Conservation (phyloP, 202 grass and related monocot species). For the Carex sylvatica region DNA sequence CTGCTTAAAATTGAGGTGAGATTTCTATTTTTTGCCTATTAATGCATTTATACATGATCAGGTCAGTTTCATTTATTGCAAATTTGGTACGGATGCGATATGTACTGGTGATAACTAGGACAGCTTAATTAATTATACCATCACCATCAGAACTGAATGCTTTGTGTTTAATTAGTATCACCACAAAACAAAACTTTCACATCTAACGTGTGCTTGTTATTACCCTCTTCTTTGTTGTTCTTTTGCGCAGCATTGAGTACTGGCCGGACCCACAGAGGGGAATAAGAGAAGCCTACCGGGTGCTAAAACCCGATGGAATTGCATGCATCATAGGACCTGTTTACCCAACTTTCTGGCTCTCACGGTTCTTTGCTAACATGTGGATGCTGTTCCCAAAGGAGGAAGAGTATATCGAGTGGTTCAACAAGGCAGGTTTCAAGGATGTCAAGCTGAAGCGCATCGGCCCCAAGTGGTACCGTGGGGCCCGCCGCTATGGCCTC, state of each 20-base stretch:
- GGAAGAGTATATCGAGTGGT: too few relatives aligned
- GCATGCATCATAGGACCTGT: too few relatives aligned
- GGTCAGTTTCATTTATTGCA: background rate
- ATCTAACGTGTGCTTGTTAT: background rate
- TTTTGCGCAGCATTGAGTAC: conserved; percentile 40
- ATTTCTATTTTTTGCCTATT: background rate
- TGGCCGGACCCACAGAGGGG: too few relatives aligned
- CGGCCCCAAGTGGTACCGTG: too few relatives aligned
- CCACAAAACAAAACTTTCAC: background rate
- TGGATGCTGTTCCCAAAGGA: too few relatives aligned
- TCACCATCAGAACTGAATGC: background rate
- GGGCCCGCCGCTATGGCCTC: too few relatives aligned
- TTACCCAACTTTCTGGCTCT: too few relatives aligned
- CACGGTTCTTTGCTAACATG: too few relatives aligned
- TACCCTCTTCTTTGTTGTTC: background rate
- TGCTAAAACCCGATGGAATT: too few relatives aligned
- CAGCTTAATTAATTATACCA: background rate
- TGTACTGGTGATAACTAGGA: background rate
- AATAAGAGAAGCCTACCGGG: too few relatives aligned
- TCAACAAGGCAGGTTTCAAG: too few relatives aligned
- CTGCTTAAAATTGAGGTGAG: background rate
- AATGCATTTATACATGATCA: background rate
- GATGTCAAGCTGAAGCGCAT: too few relatives aligned
- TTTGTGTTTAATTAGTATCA: background rate
- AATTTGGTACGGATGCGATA: background rate